Conservation (phyloP, 257 asterid genomes). For the Craterostigma plantagineum region DNA sequence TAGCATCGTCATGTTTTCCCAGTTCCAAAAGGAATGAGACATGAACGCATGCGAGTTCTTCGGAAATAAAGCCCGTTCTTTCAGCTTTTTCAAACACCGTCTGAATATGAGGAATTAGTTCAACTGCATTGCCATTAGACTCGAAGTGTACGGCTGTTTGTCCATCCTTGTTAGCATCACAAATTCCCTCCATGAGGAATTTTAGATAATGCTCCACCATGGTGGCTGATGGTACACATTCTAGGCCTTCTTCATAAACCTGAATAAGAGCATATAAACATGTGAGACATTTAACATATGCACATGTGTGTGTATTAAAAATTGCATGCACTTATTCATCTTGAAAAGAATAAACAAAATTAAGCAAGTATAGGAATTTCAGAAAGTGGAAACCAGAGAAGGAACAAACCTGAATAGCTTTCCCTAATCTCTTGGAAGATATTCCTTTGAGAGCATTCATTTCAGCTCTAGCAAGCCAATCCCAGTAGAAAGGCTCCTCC, state of each 20-base stretch:
- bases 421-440: conserved; percentile 21
- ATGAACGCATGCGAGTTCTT: conserved; percentile 60
- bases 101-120: conserved; percentile 20
- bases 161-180: too few relatives aligned
- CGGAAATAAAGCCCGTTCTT: conserved; percentile 37
- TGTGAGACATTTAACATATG: too few relatives aligned
- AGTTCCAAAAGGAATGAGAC: conserved; percentile 50
- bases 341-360: too few relatives aligned
- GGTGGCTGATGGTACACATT: conserved; percentile 29
- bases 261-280: conserved; percentile 7
- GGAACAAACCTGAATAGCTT: conserved; percentile 46
- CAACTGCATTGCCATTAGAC: too few relatives aligned
- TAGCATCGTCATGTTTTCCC: conserved; percentile 46
- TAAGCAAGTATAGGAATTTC: too few relatives aligned
- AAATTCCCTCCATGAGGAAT: conserved; percentile 35
- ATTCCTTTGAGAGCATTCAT: conserved; percentile 14
- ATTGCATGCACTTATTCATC: too few relatives aligned
- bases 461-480: conserved; percentile 76
- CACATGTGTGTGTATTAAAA: too few relatives aligned
- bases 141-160: too few relatives aligned
- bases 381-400: too few relatives aligned
- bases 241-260: conserved; percentile 75
- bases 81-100: conserved; percentile 57
- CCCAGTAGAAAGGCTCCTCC: conserved; percentile 57
- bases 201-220: conserved; percentile 42